Evolutionary conservation across 176 grass and related monocot species (phyloP), one percentile per base, ranked within the genome.

Genomic region (Cocos nucifera): DNA sequence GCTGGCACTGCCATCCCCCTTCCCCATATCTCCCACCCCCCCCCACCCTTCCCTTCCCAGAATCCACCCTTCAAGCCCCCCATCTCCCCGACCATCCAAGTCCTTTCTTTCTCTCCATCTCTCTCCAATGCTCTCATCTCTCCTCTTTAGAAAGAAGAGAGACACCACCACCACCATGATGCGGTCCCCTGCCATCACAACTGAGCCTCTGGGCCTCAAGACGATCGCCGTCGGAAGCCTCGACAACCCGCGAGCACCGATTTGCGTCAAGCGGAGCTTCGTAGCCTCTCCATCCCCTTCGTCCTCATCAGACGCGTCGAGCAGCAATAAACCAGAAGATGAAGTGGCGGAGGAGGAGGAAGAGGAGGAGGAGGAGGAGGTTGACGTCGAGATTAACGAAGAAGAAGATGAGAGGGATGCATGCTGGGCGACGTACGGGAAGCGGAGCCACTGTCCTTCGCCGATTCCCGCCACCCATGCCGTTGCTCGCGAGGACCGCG

Each of bases 391-490:
- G 10, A n/a, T 21, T 21, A 21, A 19, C 9, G 24, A 10, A 6
- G 51, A 55, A 17, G 22, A 26, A 0, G 65, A 56, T 3, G 65
- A 56, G 2, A 63, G 1, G 59, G 56, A 3, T 74, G 56, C 35
- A 75, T 72, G 80, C 52, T 79, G 56, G 56, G 76, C 51, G 69
- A 78, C 55, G 77, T 68, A 68, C 53, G 80, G 18, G 56, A 53
- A 1, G 44, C 25, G 15, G n/a, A 50, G 0, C n/a, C 6, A 5
- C 9, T 16, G 58, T n/a, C 17, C 69, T 62, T 16, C 16, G 52
- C 52, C 67, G 79, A 1, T 74, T 94, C 17, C 89, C 84, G 3
- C 80, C 74, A 15, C 80, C 80, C n/a, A 69, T 88, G 48, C 83
- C 77, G 16, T 70, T 75, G 61, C 80, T 84, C 24, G 78, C 69